Base-by-base conservation (phyloP, 352 stramenopile genomes). In the Thraustochytrium sp. region DNA sequence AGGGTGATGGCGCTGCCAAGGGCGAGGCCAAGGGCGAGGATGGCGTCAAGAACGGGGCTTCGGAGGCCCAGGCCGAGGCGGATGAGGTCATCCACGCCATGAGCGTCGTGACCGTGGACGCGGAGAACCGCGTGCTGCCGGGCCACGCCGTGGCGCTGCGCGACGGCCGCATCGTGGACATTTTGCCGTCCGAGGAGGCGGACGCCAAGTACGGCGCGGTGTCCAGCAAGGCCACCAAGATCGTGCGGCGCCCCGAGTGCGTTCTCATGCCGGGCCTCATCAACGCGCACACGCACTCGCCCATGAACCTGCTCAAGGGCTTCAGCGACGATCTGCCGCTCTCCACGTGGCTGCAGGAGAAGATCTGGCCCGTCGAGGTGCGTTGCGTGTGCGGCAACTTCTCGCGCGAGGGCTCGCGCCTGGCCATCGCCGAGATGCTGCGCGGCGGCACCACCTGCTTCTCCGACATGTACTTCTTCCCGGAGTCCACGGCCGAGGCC, bases 381-480 rank as follows among this genome's bases (percentile, higher is more conserved):
- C 87, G 91, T 51, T 94, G 94, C 64, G 89, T 96, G 1, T 85
- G 82, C 31, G 87, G 89, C 2, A 89, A 91, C 21, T 96, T 95
- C 78, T 86, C 95, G 26, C 83, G 85, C 16, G 89, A 92, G 55
- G 92, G 87, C 51, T 92, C 91, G 82, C 88, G 87, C 23, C 90
- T 94, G 61, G 92, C 91, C 1, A 89, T 89, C 3, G 92, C 92
- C n/a, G 92, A 96, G 88, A 94, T 95, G 89, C 89, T 96, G n/a
- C 89, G 91, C 26, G 86, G 89, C 51, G 92, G 92, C 40, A 95
- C 91, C 36, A 96, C 92, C 21, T 96, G 92, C 86, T 94, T 90
- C 86, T 95, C 95, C 74, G 92, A 96, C 87, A 96, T 96, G 92
- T 96, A 94, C 89, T 95, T 94, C 85, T 95, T 94, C 84, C 87